Evolutionary conservation across 352 stramenopile species (phyloP).

Genomic region (Globisporangium canariense): DNA sequence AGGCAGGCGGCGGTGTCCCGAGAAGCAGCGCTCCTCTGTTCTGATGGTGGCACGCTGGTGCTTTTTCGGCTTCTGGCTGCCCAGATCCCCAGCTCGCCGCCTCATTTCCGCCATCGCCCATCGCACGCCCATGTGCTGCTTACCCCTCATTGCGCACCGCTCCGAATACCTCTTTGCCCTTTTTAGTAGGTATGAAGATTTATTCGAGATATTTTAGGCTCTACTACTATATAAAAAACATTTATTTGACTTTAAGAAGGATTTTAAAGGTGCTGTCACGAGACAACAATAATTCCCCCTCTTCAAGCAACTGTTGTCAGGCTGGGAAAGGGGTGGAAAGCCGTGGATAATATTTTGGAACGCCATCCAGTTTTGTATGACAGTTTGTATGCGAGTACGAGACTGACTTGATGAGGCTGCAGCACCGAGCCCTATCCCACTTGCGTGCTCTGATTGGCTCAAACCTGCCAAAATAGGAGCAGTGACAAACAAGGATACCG

Average conservation of each 20-base stretch:
- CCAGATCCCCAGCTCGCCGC: conserved; percentile 1
- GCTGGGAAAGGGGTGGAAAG: conserved; percentile 6
- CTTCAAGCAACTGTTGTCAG: neutral
- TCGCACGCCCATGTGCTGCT: too few relatives aligned
- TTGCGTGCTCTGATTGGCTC: conserved; percentile 7
- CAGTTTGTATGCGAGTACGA: conserved; percentile 3
- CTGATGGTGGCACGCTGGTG: conserved; percentile 1
- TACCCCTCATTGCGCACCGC: neutral
- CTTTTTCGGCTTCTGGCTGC: neutral
- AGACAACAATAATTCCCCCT: neutral
- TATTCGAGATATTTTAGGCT: neutral
- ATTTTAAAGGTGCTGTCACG: too few relatives aligned
- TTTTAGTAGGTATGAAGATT: neutral
- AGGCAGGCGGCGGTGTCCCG: neutral
- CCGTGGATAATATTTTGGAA: conserved; percentile 5
- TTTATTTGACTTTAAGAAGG: too few relatives aligned
- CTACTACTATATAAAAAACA: neutral
- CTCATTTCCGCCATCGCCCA: neutral
- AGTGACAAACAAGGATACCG: neutral
- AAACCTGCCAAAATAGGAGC: neutral
- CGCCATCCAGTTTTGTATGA: conserved; percentile 1
- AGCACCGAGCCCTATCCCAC: neutral
- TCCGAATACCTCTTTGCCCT: conserved; percentile 4
- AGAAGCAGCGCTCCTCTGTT: neutral
- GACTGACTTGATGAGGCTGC: conserved; percentile 6